A percentile compares a stretch with the other conserved stretches of the same genome.
These are phyloP conservation scores for Aquilaria malaccensis DNA, from an alignment of 345 rosid species.

Conservation along the genomic window DNA sequence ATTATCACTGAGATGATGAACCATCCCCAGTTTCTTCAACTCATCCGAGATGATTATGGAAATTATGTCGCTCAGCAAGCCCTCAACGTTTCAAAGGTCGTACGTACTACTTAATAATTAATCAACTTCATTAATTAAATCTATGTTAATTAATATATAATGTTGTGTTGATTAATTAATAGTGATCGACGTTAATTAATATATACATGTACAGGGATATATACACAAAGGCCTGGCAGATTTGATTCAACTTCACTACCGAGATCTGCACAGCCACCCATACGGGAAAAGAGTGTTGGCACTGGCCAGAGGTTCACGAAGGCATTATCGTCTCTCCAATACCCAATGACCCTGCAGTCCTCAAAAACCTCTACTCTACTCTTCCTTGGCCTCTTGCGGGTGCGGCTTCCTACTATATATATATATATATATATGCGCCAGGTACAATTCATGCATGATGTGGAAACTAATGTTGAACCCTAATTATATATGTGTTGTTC, in stretches of 20 bases:
- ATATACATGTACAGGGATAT: not conserved
- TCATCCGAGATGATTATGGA: conserved; percentile 25
- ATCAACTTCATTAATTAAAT: not conserved
- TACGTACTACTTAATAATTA: no score
- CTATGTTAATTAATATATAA: not conserved
- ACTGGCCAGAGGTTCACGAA: not conserved
- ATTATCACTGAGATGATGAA: conserved; percentile 25
- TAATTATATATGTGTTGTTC: no score
- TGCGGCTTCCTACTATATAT: no score
- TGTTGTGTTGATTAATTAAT: not conserved
- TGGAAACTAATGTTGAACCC: no score
- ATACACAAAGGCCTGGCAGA: not conserved
- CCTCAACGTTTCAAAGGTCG: conserved; percentile 21
- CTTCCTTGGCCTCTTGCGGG: no score
- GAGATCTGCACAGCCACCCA: conserved; percentile 8
- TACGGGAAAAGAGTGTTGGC: conserved; percentile 17
- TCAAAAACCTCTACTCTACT: no score
- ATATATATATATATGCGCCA: no score
- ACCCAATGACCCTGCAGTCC: no score
- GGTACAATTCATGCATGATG: no score
- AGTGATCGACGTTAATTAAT: no score
- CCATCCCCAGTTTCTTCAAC: conserved; percentile 4
- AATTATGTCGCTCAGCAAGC: conserved; percentile 38
- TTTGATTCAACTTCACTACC: not conserved
- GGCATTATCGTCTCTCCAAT: no score